These are phyloP conservation scores for Serendipita sp. DNA, from an alignment of 768 basidiomycete genomes.

Conservation along the genomic window DNA sequence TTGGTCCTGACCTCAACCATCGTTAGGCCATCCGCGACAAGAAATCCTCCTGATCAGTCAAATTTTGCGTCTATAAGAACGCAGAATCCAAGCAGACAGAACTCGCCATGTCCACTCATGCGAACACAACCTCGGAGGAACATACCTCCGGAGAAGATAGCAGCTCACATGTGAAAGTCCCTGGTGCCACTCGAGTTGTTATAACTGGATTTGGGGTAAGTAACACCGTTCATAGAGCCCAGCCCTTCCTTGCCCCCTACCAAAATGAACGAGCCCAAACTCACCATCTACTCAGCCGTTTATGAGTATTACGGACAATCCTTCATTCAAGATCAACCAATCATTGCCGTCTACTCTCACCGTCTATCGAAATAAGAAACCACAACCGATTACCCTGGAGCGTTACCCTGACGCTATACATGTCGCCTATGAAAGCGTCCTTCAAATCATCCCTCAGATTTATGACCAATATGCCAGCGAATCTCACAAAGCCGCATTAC, in stretches of 20 bases:
- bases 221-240: not conserved
- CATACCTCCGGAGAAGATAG: no score
- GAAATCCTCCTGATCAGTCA: no score
- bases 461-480: constrained; percentile 30
- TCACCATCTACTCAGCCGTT: not conserved
- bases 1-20: no score
- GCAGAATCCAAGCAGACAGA: not conserved
- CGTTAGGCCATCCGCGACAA: no score
- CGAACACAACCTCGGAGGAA: no score
- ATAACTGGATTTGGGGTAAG: not conserved
- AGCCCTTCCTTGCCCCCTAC: not conserved
- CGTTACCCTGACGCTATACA: constrained; percentile 22
- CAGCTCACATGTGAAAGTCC: no score
- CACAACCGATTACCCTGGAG: not conserved
- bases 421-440: constrained; percentile 41
- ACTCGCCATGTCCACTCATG: not conserved
- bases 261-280: not conserved
- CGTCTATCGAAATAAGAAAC: not conserved
- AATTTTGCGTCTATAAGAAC: no score
- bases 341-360: not conserved
- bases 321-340: not conserved
- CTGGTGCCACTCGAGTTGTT: not conserved
- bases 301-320: not conserved
- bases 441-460: constrained; percentile 37
- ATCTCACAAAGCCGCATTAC: constrained; percentile 22